Percentiles rank a stretch among this genome's conserved stretches.
Conservation (phyloP, 495 filamentous ascomycete species). For the Darksidea phi region DNA sequence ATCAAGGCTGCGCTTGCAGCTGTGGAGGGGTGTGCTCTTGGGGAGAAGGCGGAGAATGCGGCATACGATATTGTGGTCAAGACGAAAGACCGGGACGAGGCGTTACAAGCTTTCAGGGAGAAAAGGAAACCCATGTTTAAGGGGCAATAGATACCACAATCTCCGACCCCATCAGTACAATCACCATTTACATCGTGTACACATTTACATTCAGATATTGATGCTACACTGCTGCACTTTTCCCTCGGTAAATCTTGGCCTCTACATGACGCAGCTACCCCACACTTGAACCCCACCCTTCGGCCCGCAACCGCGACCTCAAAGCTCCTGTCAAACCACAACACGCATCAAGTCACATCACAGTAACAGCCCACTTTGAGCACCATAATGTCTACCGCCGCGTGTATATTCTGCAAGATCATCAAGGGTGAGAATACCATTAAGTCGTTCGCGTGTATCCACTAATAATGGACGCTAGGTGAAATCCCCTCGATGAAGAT, state of each 20-base stretch:
- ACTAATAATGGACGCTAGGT: conserved; percentile 50
- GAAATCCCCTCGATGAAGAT: conserved; percentile 96
- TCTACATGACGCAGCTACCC: too few relatives aligned
- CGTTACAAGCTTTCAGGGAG: conserved; percentile 80
- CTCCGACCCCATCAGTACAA: too few relatives aligned
- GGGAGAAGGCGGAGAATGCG: conserved; percentile 68
- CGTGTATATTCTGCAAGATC: conserved; percentile 98
- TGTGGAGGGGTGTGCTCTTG: conserved; percentile 57
- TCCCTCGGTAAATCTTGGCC: neutral
- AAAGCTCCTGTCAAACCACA: neutral
- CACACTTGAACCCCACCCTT: conserved; percentile 2
- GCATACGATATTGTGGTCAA: conserved; percentile 77
- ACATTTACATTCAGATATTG: too few relatives aligned
- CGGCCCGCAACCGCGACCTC: neutral
- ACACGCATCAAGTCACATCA: conserved; percentile 15
- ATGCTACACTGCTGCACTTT: too few relatives aligned
- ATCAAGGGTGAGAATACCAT: conserved; percentile 68
- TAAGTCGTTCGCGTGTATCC: neutral
- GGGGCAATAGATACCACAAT: conserved; percentile 50
- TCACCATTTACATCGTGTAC: too few relatives aligned
- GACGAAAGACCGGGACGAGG: conserved; percentile 84
- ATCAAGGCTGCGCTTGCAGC: conserved; percentile 70
- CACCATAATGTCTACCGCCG: conserved; percentile 46
- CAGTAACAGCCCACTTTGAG: conserved; percentile 5
- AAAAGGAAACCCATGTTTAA: conserved; percentile 85